Percentiles rank a stretch among this genome's conserved stretches.
phyloP scores from a whole-genome alignment of 139 green algal species.

The Microglena sp. region DNA sequence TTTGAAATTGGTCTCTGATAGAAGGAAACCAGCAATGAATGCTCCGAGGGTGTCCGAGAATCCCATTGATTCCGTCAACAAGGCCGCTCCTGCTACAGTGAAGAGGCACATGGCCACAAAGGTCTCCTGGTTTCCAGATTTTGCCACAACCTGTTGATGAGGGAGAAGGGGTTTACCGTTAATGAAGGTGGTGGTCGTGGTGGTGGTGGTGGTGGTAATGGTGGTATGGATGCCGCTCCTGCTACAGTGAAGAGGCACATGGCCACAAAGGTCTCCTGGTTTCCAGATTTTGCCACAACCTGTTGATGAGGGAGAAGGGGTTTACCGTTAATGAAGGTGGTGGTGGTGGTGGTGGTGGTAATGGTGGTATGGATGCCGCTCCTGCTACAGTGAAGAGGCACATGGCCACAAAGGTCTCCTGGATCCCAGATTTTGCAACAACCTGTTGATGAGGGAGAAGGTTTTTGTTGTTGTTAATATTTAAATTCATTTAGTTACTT shows the following conservation, averaged over 20 bases:
- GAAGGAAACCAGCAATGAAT: conserved; percentile 81
- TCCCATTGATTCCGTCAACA: conserved; percentile 74
- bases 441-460: too few species aligned
- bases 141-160: conserved; percentile 55
- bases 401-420: conserved; percentile 86
- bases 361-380: too few species aligned
- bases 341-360: too few species aligned
- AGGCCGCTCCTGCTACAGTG: conserved; percentile 72
- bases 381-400: conserved; percentile 88
- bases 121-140: conserved; percentile 63
- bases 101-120: conserved; percentile 90
- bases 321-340: too few species aligned
- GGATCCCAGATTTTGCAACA: conserved; percentile 51
- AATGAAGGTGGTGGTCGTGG: too few species aligned
- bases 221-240: conserved; percentile 58
- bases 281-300: conserved; percentile 63
- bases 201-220: too few species aligned
- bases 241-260: conserved; percentile 87
- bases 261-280: conserved; percentile 83
- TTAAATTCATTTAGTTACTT: too few species aligned
- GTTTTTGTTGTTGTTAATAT: too few species aligned
- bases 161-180: too few species aligned
- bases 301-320: too few species aligned
- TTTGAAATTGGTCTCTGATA: conserved; percentile 73
- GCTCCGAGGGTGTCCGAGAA: conserved; percentile 88